A percentile compares a stretch with the other conserved stretches of the same genome.
These are phyloP conservation scores for Colletotrichum eremochloae DNA, from an alignment of 2,329 filamentous ascomycete genomes.

Conservation along the genomic window DNA sequence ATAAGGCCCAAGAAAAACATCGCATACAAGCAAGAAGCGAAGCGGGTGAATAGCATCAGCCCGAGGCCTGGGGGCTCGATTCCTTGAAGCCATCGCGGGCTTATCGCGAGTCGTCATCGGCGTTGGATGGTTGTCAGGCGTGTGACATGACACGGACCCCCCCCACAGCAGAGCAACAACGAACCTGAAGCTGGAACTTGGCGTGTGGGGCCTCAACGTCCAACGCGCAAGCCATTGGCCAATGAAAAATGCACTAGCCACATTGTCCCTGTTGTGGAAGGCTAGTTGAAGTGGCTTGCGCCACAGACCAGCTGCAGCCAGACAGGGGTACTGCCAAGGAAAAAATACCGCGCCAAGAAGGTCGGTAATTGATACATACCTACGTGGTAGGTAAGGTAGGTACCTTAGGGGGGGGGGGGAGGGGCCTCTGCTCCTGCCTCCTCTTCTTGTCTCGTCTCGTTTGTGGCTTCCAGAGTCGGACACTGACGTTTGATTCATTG, in stretches of 20 bases:
- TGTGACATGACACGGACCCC: neutral
- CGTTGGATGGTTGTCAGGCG: neutral
- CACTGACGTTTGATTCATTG: conserved; percentile 13
- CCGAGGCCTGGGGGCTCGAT: too few relatives aligned
- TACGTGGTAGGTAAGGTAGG: too few relatives aligned
- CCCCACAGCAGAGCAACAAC: neutral
- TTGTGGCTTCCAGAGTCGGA: conserved; percentile 23
- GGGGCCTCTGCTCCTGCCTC: neutral
- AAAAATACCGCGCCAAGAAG: conserved; percentile 1
- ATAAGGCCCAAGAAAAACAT: too few relatives aligned
- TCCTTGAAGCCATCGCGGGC: neutral
- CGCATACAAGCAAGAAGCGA: neutral
- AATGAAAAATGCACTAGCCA: conserved; percentile 7
- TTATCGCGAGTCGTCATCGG: neutral
- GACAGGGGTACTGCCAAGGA: conserved; percentile 31
- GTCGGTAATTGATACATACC: too few relatives aligned
- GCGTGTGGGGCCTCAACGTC: neutral
- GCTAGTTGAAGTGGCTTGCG: neutral
- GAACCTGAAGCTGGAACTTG: conserved; percentile 23
- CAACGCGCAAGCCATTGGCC: neutral
- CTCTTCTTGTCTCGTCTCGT: neutral
- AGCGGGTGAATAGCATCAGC: too few relatives aligned
- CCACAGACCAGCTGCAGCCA: conserved; percentile 15
- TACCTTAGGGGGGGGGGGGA: neutral
- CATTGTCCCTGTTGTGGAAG: neutral